phyloP scores from a whole-genome alignment of 2,329 filamentous ascomycete species.

The Clarireedia monteithiana region DNA sequence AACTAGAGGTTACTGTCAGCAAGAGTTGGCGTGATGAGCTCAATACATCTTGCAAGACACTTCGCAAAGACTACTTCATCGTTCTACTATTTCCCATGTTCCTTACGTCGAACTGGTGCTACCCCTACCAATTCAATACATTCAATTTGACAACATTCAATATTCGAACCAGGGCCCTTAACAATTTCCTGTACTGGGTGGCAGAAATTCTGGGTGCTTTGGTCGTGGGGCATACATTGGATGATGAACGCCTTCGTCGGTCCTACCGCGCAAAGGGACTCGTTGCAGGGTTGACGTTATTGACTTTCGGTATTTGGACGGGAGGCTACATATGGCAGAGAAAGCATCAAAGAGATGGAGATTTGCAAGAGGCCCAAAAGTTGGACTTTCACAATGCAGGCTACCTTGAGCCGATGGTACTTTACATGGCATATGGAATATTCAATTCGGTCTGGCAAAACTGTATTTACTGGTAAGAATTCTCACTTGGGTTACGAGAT shows the following conservation, averaged over 20 bases:
- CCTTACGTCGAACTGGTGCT: conserved; percentile 69
- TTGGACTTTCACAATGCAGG: conserved; percentile 57
- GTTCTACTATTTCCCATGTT: conserved; percentile 72
- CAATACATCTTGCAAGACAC: conserved; percentile 61
- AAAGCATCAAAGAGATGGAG: conserved; percentile 42
- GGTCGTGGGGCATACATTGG: conserved; percentile 63
- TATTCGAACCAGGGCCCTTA: conserved; percentile 63
- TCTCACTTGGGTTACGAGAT: not conserved
- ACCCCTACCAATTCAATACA: conserved; percentile 68
- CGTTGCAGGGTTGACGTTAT: conserved; percentile 39
- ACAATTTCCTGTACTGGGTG: conserved; percentile 67
- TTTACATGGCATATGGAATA: conserved; percentile 84
- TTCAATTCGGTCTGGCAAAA: conserved; percentile 87
- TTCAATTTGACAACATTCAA: conserved; percentile 65
- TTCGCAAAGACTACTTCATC: conserved; percentile 63
- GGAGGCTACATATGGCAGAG: conserved; percentile 71
- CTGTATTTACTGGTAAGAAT: conserved; percentile 67
- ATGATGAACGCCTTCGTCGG: conserved; percentile 50
- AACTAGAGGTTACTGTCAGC: conserved; percentile 69
- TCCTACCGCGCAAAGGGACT: conserved; percentile 52
- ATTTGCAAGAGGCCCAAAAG: not conserved
- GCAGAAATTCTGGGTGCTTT: conserved; percentile 69
- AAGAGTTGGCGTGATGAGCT: conserved; percentile 76
- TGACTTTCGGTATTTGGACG: conserved; percentile 74
- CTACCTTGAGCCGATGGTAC: conserved; percentile 72